Percentiles rank a stretch among this genome's conserved stretches.
Conservation (phyloP, 176 grass and related monocot species). For the Oryza meridionalis region DNA sequence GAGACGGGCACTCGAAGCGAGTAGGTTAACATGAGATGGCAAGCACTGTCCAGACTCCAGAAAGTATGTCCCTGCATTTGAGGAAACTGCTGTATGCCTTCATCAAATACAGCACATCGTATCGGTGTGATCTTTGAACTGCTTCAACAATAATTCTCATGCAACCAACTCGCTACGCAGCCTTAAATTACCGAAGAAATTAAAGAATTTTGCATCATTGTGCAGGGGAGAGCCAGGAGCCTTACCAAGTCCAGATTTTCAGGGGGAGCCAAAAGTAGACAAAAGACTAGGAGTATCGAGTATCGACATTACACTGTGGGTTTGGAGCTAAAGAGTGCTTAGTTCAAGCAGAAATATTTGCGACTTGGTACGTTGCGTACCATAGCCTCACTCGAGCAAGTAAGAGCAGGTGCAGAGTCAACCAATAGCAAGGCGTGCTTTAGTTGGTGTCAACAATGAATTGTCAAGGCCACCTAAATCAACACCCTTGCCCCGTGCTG, state of each 20-base stretch:
- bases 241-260: neutral
- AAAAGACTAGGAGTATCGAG: neutral
- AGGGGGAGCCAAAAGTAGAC: neutral
- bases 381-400: conserved; percentile 35
- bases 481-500: conserved; percentile 2
- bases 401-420: conserved; percentile 44
- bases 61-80: neutral
- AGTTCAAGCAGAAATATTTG: neutral
- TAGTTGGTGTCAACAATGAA: conserved; percentile 9
- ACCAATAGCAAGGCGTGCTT: conserved; percentile 16
- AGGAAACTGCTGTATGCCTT: neutral
- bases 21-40: no score
- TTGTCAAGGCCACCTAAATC: conserved; percentile 46
- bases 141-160: conserved; percentile 11
- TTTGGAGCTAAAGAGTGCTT: neutral
- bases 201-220: conserved; percentile 18
- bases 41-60: neutral
- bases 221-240: neutral
- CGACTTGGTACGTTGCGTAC: neutral
- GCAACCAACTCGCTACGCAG: conserved; percentile 17
- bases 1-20: no score
- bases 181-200: neutral
- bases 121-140: conserved; percentile 12
- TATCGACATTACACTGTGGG: conserved; percentile 22
- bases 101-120: neutral